Evolutionary conservation across 192 early-diverging fungal species (phyloP).

Genomic region (Entophlyctis luteolus): DNA sequence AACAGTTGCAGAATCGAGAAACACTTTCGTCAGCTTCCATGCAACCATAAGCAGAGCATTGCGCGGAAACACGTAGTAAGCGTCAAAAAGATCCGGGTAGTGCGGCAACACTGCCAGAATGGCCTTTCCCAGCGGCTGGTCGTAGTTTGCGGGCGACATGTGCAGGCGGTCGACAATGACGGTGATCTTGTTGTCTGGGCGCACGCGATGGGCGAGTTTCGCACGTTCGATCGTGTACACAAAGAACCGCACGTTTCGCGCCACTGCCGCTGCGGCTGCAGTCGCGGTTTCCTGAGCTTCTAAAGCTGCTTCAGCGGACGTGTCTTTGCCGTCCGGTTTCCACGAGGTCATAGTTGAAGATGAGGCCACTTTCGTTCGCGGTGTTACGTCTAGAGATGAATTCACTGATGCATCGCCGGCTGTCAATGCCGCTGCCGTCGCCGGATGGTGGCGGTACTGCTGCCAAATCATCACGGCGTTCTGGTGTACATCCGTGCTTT

Average conservation of each 20-base stretch:
- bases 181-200: constrained; percentile 17
- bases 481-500: constrained; percentile 13
- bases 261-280: not conserved
- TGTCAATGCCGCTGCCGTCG: not conserved
- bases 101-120: constrained; percentile 25
- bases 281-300: not conserved
- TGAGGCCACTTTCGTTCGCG: not conserved
- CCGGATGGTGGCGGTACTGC: not conserved
- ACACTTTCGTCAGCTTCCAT: constrained; percentile 30
- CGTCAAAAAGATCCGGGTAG: constrained; percentile 27
- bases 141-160: constrained; percentile 25
- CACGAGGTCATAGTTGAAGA: not conserved
- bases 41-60: constrained; percentile 29
- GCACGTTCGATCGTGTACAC: constrained; percentile 30
- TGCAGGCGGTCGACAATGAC: constrained; percentile 26
- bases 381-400: not conserved
- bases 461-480: constrained; percentile 23
- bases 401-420: too few species aligned
- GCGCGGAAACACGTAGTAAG: constrained; percentile 31
- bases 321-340: too few species aligned
- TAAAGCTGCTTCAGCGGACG: not conserved
- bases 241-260: constrained; percentile 25
- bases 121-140: constrained; percentile 26
- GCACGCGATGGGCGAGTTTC: not conserved
- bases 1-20: constrained; percentile 24